phyloP scores from a whole-genome alignment of 1,284 basidiomycete genomes.

The Melampsora americana region DNA sequence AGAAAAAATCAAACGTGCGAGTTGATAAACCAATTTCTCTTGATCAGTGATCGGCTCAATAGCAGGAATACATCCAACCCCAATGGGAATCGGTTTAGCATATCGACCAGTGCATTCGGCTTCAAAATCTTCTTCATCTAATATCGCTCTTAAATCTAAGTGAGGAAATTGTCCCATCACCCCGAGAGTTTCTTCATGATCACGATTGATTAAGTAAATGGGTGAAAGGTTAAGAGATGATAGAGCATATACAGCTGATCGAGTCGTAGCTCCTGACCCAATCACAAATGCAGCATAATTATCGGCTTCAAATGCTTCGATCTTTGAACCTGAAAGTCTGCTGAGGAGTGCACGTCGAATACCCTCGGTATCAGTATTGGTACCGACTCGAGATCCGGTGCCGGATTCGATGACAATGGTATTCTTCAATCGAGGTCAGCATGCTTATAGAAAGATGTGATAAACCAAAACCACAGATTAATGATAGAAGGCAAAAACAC shows the following conservation, averaged over 20 bases:
- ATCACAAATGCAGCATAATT: background rate
- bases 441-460: no score
- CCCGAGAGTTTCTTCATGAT: background rate
- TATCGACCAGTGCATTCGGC: background rate
- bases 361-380: slow-evolving; percentile 1
- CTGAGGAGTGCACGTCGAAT: background rate
- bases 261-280: slow-evolving; percentile 5
- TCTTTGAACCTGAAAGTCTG: no score
- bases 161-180: background rate
- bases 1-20: background rate
- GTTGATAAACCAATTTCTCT: slow-evolving; percentile 2
- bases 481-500: no score
- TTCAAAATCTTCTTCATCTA: background rate
- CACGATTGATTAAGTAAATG: background rate
- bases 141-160: background rate
- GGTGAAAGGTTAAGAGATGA: background rate
- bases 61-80: slow-evolving; percentile 6
- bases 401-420: background rate
- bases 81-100: background rate
- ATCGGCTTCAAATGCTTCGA: background rate
- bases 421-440: background rate
- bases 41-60: background rate
- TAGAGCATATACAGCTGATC: slow-evolving; percentile 1
- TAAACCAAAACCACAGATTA: no score
- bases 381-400: background rate